These are phyloP conservation scores for Trifolium dubium DNA, from an alignment of 306 rosid genomes.

Conservation along the genomic window DNA sequence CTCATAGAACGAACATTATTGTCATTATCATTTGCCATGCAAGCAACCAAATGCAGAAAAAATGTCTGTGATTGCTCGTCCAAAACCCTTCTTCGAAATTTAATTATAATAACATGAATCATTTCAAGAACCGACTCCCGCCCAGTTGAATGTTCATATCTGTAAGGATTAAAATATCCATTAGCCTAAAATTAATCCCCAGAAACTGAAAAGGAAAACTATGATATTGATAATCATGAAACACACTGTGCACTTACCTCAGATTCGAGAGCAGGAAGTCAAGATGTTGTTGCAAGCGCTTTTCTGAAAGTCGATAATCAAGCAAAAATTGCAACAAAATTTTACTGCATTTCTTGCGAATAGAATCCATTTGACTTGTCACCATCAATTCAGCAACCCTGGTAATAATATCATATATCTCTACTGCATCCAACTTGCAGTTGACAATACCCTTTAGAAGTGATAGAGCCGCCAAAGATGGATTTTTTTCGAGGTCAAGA, in stretches of 20 bases:
- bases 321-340: slow-evolving; percentile 84
- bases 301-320: slow-evolving; percentile 71
- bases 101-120: slow-evolving; percentile 74
- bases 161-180: slow-evolving; percentile 41
- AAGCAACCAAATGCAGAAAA: slow-evolving; percentile 77
- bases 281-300: slow-evolving; percentile 81
- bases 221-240: background rate
- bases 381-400: slow-evolving; percentile 90
- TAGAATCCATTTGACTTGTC: slow-evolving; percentile 79
- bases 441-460: slow-evolving; percentile 82
- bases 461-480: slow-evolving; percentile 73
- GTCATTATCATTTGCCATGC: slow-evolving; percentile 86
- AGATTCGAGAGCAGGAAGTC: slow-evolving; percentile 77
- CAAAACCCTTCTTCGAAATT: slow-evolving; percentile 72
- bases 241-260: slow-evolving; percentile 50
- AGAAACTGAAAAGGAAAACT: background rate
- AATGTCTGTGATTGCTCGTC: slow-evolving; percentile 75
- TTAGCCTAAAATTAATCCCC: slow-evolving; percentile 2
- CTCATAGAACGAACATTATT: slow-evolving; percentile 78
- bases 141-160: slow-evolving; percentile 90
- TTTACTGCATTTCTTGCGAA: slow-evolving; percentile 78
- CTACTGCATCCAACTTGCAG: slow-evolving; percentile 66
- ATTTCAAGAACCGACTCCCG: slow-evolving; percentile 89
- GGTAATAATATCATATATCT: slow-evolving; percentile 84
- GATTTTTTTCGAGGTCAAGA: slow-evolving; percentile 74